Evolutionary conservation across 768 basidiomycete species (phyloP).

Genomic region (Daedaleopsis nitida): DNA sequence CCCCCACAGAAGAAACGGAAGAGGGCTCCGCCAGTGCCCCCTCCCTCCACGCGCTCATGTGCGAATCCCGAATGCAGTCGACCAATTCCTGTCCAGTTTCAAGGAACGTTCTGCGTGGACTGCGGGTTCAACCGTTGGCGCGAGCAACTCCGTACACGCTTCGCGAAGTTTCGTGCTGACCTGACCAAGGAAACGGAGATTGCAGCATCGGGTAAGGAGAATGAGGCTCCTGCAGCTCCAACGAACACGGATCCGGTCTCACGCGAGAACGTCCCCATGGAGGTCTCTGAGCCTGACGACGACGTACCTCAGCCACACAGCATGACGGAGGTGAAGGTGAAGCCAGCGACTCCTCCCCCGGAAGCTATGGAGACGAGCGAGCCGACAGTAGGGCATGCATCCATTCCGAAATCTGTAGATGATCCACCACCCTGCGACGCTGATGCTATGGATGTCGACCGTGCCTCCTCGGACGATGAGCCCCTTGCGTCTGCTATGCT

Average conservation of each 20-base stretch:
- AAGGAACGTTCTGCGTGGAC: conserved; percentile 5
- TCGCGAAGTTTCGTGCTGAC: conserved; percentile 1
- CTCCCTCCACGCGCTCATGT: neutral
- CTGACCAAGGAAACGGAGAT: neutral
- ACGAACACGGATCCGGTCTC: too few relatives aligned
- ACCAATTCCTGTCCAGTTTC: neutral
- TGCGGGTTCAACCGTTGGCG: conserved; percentile 15
- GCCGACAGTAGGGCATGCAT: neutral
- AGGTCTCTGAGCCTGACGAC: neutral
- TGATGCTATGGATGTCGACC: neutral
- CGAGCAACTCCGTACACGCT: conserved; percentile 16
- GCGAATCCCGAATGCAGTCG: conserved; percentile 1
- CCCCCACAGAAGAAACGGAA: conserved; percentile 5
- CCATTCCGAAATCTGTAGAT: neutral
- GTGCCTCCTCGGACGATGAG: neutral
- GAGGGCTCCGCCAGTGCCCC: neutral
- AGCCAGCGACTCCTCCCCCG: too few relatives aligned
- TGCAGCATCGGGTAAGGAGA: neutral
- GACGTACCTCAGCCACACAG: neutral
- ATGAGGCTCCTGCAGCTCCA: neutral
- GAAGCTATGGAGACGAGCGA: too few relatives aligned
- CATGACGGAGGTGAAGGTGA: too few relatives aligned
- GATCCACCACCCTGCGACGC: neutral
- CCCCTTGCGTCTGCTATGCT: neutral
- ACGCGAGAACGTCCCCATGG: neutral